phyloP scores from a whole-genome alignment of 2,329 filamentous ascomycete species.

The Bipolaris gigantea region DNA sequence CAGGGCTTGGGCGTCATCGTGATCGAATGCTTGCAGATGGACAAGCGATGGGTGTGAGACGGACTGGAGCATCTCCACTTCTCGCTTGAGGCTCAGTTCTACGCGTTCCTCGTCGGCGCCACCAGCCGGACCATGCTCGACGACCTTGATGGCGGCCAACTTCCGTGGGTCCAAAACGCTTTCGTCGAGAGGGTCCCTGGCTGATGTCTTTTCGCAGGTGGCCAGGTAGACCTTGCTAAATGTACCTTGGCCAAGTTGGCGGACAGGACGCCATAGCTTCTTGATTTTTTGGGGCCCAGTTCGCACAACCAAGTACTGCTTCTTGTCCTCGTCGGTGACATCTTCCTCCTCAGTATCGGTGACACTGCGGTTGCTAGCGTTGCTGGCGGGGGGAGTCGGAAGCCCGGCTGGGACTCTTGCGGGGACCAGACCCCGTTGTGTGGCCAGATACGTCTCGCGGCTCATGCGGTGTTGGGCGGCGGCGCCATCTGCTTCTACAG shows the following conservation, averaged over 20 bases:
- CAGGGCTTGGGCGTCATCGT: slow-evolving; percentile 78
- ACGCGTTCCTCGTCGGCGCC: slow-evolving; percentile 91
- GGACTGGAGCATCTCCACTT: slow-evolving; percentile 88
- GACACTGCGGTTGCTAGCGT: slow-evolving; percentile 63
- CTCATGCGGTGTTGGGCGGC: slow-evolving; percentile 60
- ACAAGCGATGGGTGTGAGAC: slow-evolving; percentile 89
- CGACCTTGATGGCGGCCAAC: slow-evolving; percentile 91
- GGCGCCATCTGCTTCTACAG: slow-evolving; percentile 54
- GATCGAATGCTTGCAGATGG: slow-evolving; percentile 87
- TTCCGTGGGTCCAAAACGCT: slow-evolving; percentile 67
- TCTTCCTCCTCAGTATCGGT: slow-evolving; percentile 59
- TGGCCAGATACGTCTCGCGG: slow-evolving; percentile 79
- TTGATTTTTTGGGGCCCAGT: slow-evolving; percentile 66
- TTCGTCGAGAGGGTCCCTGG: slow-evolving; percentile 50
- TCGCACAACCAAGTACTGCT: slow-evolving; percentile 51
- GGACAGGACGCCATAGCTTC: slow-evolving; percentile 79
- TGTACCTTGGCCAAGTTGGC: slow-evolving; percentile 84
- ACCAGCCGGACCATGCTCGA: slow-evolving; percentile 90
- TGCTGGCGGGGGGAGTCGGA: slow-evolving; percentile 76
- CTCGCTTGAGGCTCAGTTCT: slow-evolving; percentile 89
- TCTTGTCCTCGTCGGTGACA: slow-evolving; percentile 48
- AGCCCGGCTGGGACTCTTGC: slow-evolving; percentile 48
- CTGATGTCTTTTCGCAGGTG: slow-evolving; percentile 67
- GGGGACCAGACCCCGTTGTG: slow-evolving; percentile 73
- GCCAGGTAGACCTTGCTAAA: slow-evolving; percentile 94